Conservation (phyloP, 2,329 filamentous ascomycete species). For the Paecilomyces variotii region DNA sequence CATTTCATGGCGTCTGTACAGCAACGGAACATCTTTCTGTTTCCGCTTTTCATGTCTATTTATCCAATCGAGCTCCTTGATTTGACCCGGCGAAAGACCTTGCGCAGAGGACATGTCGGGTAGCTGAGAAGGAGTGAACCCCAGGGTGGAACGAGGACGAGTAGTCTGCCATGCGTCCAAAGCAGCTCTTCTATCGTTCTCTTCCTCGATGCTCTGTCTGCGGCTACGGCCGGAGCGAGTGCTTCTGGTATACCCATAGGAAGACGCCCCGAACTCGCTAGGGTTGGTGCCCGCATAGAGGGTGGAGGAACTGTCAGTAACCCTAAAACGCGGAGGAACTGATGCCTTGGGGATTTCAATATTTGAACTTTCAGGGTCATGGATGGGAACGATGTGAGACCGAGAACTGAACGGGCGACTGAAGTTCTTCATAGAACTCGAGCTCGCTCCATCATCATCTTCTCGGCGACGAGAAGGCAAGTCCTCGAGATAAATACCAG, state of each 20-base stretch:
- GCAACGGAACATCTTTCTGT: not conserved
- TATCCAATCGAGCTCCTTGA: conserved; percentile 5
- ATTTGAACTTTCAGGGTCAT: not conserved
- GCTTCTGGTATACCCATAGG: not conserved
- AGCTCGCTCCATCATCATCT: not conserved
- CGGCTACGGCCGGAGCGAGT: not conserved
- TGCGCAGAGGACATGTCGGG: conserved; percentile 3
- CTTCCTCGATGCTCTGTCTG: not conserved
- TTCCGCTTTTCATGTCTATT: not conserved
- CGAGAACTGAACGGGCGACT: conserved; percentile 3
- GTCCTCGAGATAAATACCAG: not conserved
- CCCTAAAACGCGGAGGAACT: not conserved
- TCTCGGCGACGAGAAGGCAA: not conserved
- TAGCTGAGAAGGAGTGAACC: conserved; percentile 5
- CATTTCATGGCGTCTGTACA: not conserved
- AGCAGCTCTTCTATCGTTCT: not conserved
- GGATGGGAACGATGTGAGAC: not conserved
- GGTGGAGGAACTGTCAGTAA: not conserved
- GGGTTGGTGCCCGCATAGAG: not conserved
- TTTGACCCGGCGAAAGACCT: conserved; percentile 5
- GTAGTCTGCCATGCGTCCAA: not conserved
- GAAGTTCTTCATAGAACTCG: conserved; percentile 1
- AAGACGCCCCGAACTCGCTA: not conserved
- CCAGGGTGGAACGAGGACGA: not conserved
- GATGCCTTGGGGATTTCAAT: not conserved